These are phyloP conservation scores for Coemansia pectinata DNA, from an alignment of 192 early-diverging fungal genomes.

Conservation along the genomic window DNA sequence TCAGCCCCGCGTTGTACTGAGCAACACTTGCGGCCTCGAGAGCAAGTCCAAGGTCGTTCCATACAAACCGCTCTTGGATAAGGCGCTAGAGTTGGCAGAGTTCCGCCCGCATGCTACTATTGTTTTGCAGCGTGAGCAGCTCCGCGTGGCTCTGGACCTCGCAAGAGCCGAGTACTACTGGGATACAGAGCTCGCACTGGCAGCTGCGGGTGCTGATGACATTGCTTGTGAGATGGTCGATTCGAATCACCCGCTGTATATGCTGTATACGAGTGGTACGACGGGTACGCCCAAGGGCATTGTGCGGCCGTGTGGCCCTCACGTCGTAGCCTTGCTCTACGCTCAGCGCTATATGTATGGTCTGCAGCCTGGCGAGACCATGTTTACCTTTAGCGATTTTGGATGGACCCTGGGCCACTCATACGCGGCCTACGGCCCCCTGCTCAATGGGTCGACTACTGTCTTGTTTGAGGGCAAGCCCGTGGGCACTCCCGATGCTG, in stretches of 20 bases:
- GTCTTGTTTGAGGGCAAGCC: conserved; percentile 89
- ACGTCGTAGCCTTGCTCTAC: conserved; percentile 70
- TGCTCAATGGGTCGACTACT: conserved; percentile 74
- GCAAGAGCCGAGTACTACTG: conserved; percentile 33
- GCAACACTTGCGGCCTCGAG: conserved; percentile 80
- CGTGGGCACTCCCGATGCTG: conserved; percentile 75
- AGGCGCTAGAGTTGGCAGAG: conserved; percentile 62
- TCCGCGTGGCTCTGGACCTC: conserved; percentile 54
- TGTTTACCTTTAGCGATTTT: conserved; percentile 83
- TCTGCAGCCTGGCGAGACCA: conserved; percentile 68
- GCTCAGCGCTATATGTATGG: conserved; percentile 75
- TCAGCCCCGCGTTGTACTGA: conserved; percentile 72
- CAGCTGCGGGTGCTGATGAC: conserved; percentile 26
- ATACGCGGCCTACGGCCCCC: conserved; percentile 79
- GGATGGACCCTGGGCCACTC: conserved; percentile 89
- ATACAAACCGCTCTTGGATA: conserved; percentile 78
- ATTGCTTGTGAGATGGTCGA: conserved; percentile 61
- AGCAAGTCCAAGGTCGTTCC: conserved; percentile 64
- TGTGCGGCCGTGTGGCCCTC: conserved; percentile 60
- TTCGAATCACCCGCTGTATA: conserved; percentile 74
- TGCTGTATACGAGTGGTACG: conserved; percentile 78
- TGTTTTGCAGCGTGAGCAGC: conserved; percentile 67
- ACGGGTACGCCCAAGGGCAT: conserved; percentile 80
- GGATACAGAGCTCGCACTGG: conserved; percentile 62
- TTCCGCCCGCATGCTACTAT: conserved; percentile 55